Evolutionary conservation across 805 yeast species (phyloP).

Genomic region (Teunomyces atbi): DNA sequence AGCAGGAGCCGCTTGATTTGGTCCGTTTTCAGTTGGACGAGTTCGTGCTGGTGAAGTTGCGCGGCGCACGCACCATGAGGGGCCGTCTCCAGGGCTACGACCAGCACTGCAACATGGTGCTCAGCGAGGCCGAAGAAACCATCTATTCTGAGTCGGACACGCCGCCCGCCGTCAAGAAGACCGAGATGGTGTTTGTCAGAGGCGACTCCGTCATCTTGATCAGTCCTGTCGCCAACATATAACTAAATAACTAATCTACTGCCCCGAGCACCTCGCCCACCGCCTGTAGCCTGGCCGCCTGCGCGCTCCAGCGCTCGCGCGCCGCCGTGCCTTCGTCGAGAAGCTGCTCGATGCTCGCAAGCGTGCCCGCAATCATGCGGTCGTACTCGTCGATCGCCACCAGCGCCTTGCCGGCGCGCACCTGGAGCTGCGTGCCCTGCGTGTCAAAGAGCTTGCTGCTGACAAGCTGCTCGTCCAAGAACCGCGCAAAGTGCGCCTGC

Average conservation of each 20-base stretch:
- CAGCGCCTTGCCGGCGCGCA: conserved; percentile 14
- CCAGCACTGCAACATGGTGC: conserved; percentile 93
- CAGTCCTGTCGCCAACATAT: conserved; percentile 35
- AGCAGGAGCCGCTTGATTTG: conserved; percentile 81
- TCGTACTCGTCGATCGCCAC: conserved; percentile 27
- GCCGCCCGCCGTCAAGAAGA: conserved; percentile 49
- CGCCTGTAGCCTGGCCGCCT: conserved; percentile 31
- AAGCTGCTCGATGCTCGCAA: conserved; percentile 26
- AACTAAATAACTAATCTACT: neutral
- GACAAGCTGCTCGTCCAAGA: conserved; percentile 19
- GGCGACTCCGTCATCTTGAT: conserved; percentile 96
- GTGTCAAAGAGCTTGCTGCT: conserved; percentile 20
- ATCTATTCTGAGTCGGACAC: conserved; percentile 54
- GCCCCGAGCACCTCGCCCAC: conserved; percentile 18
- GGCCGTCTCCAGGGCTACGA: conserved; percentile 94
- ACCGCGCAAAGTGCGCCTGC: conserved; percentile 1
- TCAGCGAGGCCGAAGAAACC: conserved; percentile 89
- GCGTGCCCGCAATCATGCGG: conserved; percentile 21
- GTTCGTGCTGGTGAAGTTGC: conserved; percentile 77
- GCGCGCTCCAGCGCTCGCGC: conserved; percentile 34
- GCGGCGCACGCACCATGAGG: conserved; percentile 90
- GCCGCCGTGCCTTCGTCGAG: conserved; percentile 30
- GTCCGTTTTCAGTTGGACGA: conserved; percentile 86
- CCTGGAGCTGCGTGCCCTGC: no score
- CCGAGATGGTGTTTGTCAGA: conserved; percentile 92